These are phyloP conservation scores for Talaromyces wortmannii DNA, from an alignment of 495 filamentous ascomycete genomes.

Conservation along the genomic window DNA sequence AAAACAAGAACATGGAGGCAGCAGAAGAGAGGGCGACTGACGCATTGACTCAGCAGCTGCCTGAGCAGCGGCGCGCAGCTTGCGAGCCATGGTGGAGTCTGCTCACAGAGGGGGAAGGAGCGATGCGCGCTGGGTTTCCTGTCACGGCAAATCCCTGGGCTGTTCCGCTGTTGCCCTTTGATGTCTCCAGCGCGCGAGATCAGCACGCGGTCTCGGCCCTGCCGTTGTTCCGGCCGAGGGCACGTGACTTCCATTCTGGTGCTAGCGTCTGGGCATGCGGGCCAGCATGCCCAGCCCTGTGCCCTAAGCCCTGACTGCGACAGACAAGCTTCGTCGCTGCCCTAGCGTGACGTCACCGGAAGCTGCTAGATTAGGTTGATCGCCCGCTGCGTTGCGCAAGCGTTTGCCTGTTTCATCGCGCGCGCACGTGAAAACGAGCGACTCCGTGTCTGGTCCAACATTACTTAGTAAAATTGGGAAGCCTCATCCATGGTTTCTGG, in stretches of 20 bases:
- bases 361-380: no score
- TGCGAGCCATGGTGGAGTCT: constrained; percentile 33
- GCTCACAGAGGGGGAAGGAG: not conserved
- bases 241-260: not conserved
- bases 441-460: no score
- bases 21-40: constrained; percentile 11
- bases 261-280: not conserved
- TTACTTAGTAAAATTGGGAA: no score
- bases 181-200: not conserved
- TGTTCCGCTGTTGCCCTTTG: not conserved
- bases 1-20: not conserved
- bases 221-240: not conserved
- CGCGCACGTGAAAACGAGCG: no score
- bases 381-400: no score
- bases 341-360: no score
- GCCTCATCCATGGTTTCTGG: no score
- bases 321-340: no score
- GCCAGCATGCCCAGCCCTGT: no score
- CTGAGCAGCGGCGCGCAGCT: constrained; percentile 40
- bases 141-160: not conserved
- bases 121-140: not conserved
- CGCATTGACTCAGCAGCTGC: constrained; percentile 42
- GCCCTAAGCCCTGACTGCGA: no score
- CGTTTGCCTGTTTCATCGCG: no score
- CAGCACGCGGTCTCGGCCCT: not conserved